phyloP scores from a whole-genome alignment of 139 green algal genomes.

The Chlamydomonas eustigma region DNA sequence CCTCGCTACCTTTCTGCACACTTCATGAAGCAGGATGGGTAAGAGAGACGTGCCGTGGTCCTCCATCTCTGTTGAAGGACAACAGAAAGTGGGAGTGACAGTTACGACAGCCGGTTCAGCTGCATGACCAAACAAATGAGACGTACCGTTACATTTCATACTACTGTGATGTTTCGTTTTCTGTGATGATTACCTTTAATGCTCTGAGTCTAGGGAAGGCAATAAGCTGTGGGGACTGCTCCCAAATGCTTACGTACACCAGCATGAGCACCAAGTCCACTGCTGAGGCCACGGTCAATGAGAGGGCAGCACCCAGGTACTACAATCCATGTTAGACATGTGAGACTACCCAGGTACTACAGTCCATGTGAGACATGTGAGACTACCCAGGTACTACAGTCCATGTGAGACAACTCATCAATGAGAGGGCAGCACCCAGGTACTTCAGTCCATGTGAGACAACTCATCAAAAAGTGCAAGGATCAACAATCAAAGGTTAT shows the following conservation, averaged over 20 bases:
- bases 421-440: constrained; percentile 16
- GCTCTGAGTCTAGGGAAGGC: neutral
- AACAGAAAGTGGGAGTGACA: no score
- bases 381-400: no score
- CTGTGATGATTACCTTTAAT: neutral
- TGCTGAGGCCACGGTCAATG: constrained; percentile 7
- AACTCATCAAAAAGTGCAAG: constrained; percentile 11
- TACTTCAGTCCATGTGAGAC: no score
- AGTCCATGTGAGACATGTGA: no score
- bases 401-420: no score
- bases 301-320: constrained; percentile 20
- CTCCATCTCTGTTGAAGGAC: constrained; percentile 21
- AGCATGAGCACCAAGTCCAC: constrained; percentile 23
- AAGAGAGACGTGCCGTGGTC: constrained; percentile 12
- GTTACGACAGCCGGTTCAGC: no score
- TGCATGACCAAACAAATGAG: no score
- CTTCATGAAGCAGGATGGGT: constrained; percentile 34
- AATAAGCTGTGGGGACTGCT: neutral
- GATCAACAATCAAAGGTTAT: no score
- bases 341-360: no score
- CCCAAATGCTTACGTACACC: constrained; percentile 5
- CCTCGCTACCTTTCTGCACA: constrained; percentile 16
- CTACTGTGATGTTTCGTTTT: neutral
- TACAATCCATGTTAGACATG: no score
- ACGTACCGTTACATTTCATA: no score